Evolutionary conservation across 164 flowering plant species (phyloP).

Genomic region (Taxillus chinensis): DNA sequence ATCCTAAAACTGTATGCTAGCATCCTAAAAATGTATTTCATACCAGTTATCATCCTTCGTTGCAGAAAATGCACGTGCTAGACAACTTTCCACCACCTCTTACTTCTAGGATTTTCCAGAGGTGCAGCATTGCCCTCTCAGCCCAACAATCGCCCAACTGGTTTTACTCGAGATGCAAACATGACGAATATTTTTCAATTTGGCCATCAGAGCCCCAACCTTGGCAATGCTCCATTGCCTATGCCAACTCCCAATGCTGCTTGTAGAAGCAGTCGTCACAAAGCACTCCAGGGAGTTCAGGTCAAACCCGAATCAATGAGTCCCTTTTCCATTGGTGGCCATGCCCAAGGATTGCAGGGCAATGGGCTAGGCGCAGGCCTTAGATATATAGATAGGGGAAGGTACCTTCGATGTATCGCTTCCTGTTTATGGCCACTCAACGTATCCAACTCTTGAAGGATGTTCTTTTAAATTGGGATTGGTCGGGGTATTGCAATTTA

Average conservation of each 20-base stretch:
- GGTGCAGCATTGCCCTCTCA: slow-evolving; percentile 39
- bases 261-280: slow-evolving; percentile 42
- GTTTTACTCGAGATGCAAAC: slow-evolving; percentile 38
- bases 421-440: neutral
- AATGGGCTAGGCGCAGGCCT: slow-evolving; percentile 60
- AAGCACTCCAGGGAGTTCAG: slow-evolving; percentile 64
- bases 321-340: slow-evolving; percentile 29
- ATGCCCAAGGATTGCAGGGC: slow-evolving; percentile 33
- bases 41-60: slow-evolving; percentile 38
- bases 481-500: no score
- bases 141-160: slow-evolving; percentile 36
- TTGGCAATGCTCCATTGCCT: slow-evolving; percentile 40
- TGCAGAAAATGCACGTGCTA: slow-evolving; percentile 58
- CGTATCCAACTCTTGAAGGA: no score
- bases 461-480: no score
- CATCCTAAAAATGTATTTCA: slow-evolving; percentile 34
- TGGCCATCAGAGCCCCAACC: slow-evolving; percentile 42
- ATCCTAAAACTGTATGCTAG: slow-evolving; percentile 32
- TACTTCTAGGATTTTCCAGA: slow-evolving; percentile 41
- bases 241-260: slow-evolving; percentile 32
- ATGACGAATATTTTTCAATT: slow-evolving; percentile 52
- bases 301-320: slow-evolving; percentile 50
- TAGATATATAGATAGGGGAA: slow-evolving; percentile 38
- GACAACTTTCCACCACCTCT: slow-evolving; percentile 41
- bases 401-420: no score